Percentiles rank a stretch among this genome's conserved stretches.
Conservation (phyloP, 2,329 filamentous ascomycete genomes). For the Colletotrichum scovillei region DNA sequence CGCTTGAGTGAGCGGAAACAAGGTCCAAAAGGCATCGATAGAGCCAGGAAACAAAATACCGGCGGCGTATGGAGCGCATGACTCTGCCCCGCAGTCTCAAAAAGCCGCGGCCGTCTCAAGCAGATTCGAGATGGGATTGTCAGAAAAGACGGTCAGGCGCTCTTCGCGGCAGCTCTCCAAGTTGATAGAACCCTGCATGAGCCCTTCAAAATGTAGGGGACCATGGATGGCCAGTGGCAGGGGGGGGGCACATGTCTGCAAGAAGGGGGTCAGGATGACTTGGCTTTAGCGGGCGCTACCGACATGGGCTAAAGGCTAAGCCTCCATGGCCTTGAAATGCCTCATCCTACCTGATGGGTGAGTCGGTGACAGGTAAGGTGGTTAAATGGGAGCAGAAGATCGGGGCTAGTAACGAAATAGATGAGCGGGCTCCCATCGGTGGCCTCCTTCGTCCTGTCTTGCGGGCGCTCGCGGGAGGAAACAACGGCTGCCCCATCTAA, state of each 20-base stretch:
- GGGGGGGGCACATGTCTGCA: background rate
- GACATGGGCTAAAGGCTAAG: background rate
- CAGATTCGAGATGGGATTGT: background rate
- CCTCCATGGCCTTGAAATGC: background rate
- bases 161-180: background rate
- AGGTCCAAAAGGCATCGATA: no score
- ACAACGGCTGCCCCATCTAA: background rate
- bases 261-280: background rate
- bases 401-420: background rate
- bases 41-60: no score
- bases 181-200: background rate
- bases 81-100: background rate
- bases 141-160: background rate
- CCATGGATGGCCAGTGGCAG: background rate
- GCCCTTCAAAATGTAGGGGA: background rate
- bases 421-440: background rate
- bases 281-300: background rate
- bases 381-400: background rate
- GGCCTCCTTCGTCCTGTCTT: background rate
- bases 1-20: background rate
- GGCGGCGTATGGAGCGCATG: background rate
- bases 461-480: background rate
- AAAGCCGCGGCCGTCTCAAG: background rate
- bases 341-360: background rate
- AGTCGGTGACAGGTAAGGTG: background rate